These are phyloP conservation scores for Cudoniella acicularis DNA, from an alignment of 495 filamentous ascomycete genomes.

Conservation along the genomic window DNA sequence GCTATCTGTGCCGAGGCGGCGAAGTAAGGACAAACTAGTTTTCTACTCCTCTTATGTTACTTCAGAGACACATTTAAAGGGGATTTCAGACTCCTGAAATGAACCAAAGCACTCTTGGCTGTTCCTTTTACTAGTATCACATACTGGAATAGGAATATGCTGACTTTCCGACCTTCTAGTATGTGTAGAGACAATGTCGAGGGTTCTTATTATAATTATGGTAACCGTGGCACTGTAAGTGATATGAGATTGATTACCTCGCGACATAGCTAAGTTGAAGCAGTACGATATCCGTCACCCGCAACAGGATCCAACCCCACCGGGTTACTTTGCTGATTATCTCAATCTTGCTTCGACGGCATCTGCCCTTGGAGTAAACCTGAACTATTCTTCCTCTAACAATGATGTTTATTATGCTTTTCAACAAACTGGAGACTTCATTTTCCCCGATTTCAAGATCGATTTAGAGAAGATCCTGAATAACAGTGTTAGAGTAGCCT, in stretches of 20 bases:
- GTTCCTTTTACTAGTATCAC: too few species aligned
- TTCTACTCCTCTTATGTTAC: too few species aligned
- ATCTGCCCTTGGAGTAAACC: slow-evolving; percentile 51
- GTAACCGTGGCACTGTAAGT: slow-evolving; percentile 1
- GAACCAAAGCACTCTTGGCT: too few species aligned
- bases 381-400: slow-evolving; percentile 45
- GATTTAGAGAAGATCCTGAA: slow-evolving; percentile 51
- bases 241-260: too few species aligned
- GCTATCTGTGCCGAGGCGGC: slow-evolving; percentile 6
- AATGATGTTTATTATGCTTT: slow-evolving; percentile 27
- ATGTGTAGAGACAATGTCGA: too few species aligned
- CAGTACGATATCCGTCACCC: slow-evolving; percentile 10
- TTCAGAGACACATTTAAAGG: too few species aligned
- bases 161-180: too few species aligned
- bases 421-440: slow-evolving; percentile 31
- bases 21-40: slow-evolving; percentile 5
- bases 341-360: slow-evolving; percentile 53
- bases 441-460: slow-evolving; percentile 45
- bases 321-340: slow-evolving; percentile 13
- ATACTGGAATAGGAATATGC: too few species aligned
- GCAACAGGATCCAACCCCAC: not conserved
- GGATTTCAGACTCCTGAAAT: too few species aligned
- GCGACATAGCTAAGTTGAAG: not conserved
- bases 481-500: slow-evolving; percentile 52
- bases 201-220: too few species aligned